These are phyloP conservation scores for Mortierella claussenii DNA, from an alignment of 192 early-diverging fungal genomes.

Conservation along the genomic window DNA sequence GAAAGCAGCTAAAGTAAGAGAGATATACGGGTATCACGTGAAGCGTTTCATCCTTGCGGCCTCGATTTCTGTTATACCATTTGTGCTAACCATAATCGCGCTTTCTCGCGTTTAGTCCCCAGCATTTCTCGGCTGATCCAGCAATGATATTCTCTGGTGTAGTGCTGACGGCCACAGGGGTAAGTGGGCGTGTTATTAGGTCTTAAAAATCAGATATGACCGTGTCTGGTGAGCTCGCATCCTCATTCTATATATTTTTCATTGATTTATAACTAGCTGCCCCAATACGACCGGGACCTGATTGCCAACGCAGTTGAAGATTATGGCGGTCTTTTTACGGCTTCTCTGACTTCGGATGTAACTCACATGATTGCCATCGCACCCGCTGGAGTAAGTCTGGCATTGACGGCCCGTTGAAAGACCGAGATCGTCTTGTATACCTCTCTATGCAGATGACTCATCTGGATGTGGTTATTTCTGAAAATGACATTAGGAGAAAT, in stretches of 20 bases:
- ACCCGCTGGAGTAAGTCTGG: conserved; percentile 20
- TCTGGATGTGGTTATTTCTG: too few species aligned
- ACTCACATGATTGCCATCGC: conserved; percentile 38
- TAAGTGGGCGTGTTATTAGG: background rate
- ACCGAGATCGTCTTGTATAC: too few species aligned
- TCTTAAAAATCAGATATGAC: background rate
- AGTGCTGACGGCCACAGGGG: conserved; percentile 32
- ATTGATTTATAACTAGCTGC: conserved; percentile 21
- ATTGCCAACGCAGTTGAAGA: conserved; percentile 21
- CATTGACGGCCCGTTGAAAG: too few species aligned
- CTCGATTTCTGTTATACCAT: too few species aligned
- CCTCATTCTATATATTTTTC: too few species aligned
- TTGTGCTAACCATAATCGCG: background rate
- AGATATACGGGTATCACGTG: background rate
- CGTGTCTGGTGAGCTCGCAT: background rate
- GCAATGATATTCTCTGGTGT: conserved; percentile 44
- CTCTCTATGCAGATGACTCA: too few species aligned
- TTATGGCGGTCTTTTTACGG: conserved; percentile 22
- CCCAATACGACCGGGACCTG: conserved; percentile 27
- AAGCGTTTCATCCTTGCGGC: conserved; percentile 1
- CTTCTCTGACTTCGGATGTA: background rate
- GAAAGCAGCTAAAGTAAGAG: conserved; percentile 14
- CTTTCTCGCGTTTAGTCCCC: conserved; percentile 5
- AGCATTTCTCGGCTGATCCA: conserved; percentile 34
- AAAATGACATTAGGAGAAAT: conserved; percentile 62